Evolutionary conservation across 2,329 filamentous ascomycete species (phyloP).

Genomic region (Cladophialophora yegresii): DNA sequence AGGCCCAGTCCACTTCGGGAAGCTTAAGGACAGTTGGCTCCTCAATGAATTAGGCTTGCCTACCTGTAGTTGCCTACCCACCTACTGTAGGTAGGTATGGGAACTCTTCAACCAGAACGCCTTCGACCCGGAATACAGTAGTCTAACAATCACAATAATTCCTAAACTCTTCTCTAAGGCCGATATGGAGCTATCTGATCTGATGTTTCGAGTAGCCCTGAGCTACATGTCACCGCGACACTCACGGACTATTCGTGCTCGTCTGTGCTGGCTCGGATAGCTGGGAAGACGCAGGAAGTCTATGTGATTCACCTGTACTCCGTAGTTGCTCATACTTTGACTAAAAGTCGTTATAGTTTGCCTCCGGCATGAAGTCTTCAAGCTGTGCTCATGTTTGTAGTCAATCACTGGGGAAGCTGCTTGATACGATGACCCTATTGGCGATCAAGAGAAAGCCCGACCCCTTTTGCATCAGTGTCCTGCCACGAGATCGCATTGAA

Average conservation of each 20-base stretch:
- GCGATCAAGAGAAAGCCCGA: neutral
- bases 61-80: neutral
- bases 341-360: neutral
- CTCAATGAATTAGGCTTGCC: neutral
- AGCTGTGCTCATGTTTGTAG: neutral
- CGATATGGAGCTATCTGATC: neutral
- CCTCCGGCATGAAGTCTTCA: neutral
- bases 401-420: neutral
- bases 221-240: neutral
- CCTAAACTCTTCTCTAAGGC: neutral
- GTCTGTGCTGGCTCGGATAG: neutral
- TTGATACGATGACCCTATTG: neutral
- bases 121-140: neutral
- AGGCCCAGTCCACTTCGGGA: neutral
- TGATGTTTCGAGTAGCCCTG: neutral
- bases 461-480: neutral
- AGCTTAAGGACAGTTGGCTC: neutral
- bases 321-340: neutral
- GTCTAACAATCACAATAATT: neutral
- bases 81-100: no score
- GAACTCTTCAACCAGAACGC: no score
- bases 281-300: no score
- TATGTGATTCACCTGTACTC: neutral
- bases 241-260: neutral
- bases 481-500: constrained; percentile 1